Base-by-base conservation (phyloP, 2,329 filamentous ascomycete genomes). In the Ramularia endophylla region DNA sequence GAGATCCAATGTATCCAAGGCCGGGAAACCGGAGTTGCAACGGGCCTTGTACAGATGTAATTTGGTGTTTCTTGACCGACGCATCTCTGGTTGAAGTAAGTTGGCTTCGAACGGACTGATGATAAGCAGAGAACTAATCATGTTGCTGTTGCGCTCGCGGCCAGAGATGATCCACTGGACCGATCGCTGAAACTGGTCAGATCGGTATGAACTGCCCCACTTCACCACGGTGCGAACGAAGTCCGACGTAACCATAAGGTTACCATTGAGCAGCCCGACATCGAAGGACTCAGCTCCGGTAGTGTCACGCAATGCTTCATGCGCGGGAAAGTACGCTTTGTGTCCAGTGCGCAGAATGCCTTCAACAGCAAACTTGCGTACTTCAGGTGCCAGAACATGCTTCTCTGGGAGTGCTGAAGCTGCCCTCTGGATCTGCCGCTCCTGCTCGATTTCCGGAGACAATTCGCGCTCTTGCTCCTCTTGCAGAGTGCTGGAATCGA, bases 401-500 rank as follows among this genome's bases (percentile, higher is more conserved):
- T 5, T 0, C 0, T 47, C 53, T 0, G 79, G 66, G 0, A 50
- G 27, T 1, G 65, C 64, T 0, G 58, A 43, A 0, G 57, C 51
- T 0, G 78, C 74, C 1, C 64, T 66, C 46, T 83, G 65, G 0
- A 53, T 20, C 31, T 83, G 64, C 1, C 70, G 64, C 51, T 86
- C 77, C 16, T 72, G 62, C 46, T 85, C 77, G 0, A 75, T 69
- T 46, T 87, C 81, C 0, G 77, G 78, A 0, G 77, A 68, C 0
- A 87, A 64, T 47, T 86, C 83, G 0, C 81, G 69, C 54, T 87
- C 82, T 48, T 86, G 80, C 43, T 87, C 83, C 51, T 85, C 80
- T 2, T 75, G 63, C 0, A 84, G 59, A 0, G 62, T 60, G 0
- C 65, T 63, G 0, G 47, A 36, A 0, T 38, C 36, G 43, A 53